Percentiles rank a stretch among this genome's conserved stretches.
phyloP scores from a whole-genome alignment of 768 basidiomycete genomes.

The Phanerochaete sordida region DNA sequence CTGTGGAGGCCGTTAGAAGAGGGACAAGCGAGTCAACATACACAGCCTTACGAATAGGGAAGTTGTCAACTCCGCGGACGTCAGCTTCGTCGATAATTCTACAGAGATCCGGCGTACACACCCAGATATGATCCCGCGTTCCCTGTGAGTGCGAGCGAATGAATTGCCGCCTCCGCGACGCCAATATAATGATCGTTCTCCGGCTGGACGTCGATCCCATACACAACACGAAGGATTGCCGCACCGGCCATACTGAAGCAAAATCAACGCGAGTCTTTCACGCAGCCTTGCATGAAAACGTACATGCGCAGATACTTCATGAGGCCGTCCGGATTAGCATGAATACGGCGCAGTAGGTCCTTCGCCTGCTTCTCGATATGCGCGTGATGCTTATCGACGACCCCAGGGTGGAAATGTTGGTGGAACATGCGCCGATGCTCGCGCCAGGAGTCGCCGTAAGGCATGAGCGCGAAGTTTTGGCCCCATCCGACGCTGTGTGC shows the following conservation, averaged over 20 bases:
- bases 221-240: slow-evolving; percentile 30
- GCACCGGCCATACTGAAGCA: slow-evolving; percentile 30
- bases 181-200: slow-evolving; percentile 30
- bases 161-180: slow-evolving; percentile 23
- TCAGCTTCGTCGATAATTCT: no score
- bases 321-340: background rate
- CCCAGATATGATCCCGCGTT: background rate
- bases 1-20: background rate
- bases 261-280: background rate
- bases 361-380: background rate
- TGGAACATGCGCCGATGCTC: slow-evolving; percentile 1
- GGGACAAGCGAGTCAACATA: background rate
- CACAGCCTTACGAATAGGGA: background rate
- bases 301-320: background rate
- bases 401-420: slow-evolving; percentile 1
- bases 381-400: background rate
- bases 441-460: slow-evolving; percentile 8
- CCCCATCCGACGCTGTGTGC: slow-evolving; percentile 3
- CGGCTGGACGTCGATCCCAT: slow-evolving; percentile 32
- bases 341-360: background rate
- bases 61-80: background rate
- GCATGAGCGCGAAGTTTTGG: slow-evolving; percentile 5
- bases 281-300: background rate
- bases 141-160: slow-evolving; percentile 8
- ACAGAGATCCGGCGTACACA: no score